Percentiles rank a stretch among this genome's conserved stretches.
phyloP scores from a whole-genome alignment of 2,329 filamentous ascomycete species.

The Diaporthe capsici region DNA sequence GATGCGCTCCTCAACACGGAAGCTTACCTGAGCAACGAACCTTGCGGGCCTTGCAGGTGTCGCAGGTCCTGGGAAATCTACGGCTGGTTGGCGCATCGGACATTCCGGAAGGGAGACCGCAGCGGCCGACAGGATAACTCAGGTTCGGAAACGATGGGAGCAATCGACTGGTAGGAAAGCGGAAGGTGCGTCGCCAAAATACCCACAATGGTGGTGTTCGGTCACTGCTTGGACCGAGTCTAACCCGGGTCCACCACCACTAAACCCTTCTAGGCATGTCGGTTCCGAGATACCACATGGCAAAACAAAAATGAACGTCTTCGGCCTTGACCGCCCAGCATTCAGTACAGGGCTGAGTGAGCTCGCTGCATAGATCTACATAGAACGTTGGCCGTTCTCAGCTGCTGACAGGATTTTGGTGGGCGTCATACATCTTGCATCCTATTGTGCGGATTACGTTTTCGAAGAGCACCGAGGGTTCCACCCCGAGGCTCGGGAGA shows the following conservation, averaged over 20 bases:
- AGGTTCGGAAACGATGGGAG: neutral
- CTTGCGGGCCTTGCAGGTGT: slow-evolving; percentile 57
- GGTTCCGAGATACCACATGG: neutral
- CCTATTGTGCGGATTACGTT: neutral
- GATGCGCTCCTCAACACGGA: slow-evolving; percentile 44
- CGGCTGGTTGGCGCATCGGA: slow-evolving; percentile 20
- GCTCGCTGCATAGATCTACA: neutral
- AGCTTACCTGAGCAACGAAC: slow-evolving; percentile 52
- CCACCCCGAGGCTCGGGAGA: slow-evolving; percentile 24
- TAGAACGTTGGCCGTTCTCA: neutral
- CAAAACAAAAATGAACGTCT: neutral
- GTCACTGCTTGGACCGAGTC: slow-evolving; percentile 5
- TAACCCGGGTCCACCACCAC: neutral
- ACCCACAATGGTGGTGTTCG: slow-evolving; percentile 13
- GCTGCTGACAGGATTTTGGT: neutral
- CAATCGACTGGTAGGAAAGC: neutral
- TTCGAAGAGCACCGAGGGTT: slow-evolving; percentile 9
- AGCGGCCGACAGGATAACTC: slow-evolving; percentile 1
- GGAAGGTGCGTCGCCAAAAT: neutral
- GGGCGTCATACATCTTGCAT: neutral
- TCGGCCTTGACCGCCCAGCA: neutral
- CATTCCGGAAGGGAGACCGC: neutral
- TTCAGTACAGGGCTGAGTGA: slow-evolving; percentile 5
- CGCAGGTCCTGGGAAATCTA: slow-evolving; percentile 50
- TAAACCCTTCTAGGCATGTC: slow-evolving; percentile 14